These are phyloP conservation scores for Westerdykella aurantiaca DNA, from an alignment of 2,329 filamentous ascomycete genomes.

Conservation along the genomic window DNA sequence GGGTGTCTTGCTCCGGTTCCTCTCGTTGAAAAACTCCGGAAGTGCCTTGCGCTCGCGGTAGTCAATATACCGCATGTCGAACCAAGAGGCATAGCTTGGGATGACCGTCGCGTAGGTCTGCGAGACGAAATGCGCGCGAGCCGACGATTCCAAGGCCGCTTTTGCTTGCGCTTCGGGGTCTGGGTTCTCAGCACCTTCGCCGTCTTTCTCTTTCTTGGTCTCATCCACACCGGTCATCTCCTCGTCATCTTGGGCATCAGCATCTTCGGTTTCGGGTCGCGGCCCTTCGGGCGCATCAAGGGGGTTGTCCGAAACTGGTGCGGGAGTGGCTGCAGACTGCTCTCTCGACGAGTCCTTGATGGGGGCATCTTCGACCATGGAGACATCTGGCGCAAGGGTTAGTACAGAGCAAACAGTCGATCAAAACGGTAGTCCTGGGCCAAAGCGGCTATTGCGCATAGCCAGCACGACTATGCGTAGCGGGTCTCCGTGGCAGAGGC, in stretches of 20 bases:
- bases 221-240: constrained; percentile 51
- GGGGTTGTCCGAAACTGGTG: constrained; percentile 56
- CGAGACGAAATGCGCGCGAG: constrained; percentile 83
- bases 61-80: constrained; percentile 93
- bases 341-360: constrained; percentile 46
- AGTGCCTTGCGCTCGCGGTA: constrained; percentile 89
- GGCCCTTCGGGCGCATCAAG: constrained; percentile 63
- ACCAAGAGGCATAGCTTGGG: constrained; percentile 97
- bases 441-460: background rate
- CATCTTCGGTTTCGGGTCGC: constrained; percentile 52
- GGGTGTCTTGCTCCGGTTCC: constrained; percentile 96
- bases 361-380: constrained; percentile 33
- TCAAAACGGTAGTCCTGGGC: background rate
- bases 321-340: constrained; percentile 54
- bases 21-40: constrained; percentile 96
- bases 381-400: constrained; percentile 48
- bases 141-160: constrained; percentile 74
- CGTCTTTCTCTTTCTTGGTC: constrained; percentile 36
- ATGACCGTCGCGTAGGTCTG: constrained; percentile 95
- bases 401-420: constrained; percentile 1
- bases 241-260: constrained; percentile 61
- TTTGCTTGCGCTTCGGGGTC: constrained; percentile 61
- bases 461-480: background rate
- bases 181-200: constrained; percentile 17
- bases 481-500: constrained; percentile 3